phyloP scores from a whole-genome alignment of 2,329 filamentous ascomycete species.

The Phyllosticta paracitricarpa region DNA sequence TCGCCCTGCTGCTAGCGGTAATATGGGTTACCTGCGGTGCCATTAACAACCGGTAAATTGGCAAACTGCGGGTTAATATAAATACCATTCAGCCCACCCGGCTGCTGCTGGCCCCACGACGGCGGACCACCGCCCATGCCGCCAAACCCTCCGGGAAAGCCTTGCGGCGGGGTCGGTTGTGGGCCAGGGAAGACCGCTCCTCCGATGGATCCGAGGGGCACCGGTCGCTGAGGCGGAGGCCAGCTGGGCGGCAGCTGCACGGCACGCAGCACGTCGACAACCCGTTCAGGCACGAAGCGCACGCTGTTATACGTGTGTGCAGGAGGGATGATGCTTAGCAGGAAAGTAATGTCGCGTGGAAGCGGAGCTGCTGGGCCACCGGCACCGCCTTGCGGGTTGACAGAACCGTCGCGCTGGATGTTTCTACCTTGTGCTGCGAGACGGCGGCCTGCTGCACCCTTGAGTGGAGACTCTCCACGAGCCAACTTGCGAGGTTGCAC shows the following conservation, averaged over 20 bases:
- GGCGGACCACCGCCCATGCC: not conserved
- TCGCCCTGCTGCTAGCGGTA: not conserved
- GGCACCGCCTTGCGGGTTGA: slow-evolving; percentile 15
- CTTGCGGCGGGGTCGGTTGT: not conserved
- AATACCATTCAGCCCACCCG: not conserved
- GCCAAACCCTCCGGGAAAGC: not conserved
- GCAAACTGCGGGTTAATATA: not conserved
- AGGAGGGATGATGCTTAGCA: slow-evolving; percentile 63
- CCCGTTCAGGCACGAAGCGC: slow-evolving; percentile 57
- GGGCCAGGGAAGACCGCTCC: not conserved
- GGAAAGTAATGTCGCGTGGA: slow-evolving; percentile 49
- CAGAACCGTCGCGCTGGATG: slow-evolving; percentile 15
- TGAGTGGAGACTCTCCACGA: slow-evolving; percentile 85
- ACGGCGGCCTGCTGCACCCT: slow-evolving; percentile 77
- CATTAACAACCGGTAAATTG: not conserved
- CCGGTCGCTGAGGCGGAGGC: slow-evolving; percentile 3
- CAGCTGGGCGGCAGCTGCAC: slow-evolving; percentile 41
- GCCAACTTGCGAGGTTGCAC: slow-evolving; percentile 65
- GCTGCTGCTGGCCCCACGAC: not conserved
- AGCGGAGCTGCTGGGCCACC: slow-evolving; percentile 46
- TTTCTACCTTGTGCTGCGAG: slow-evolving; percentile 56
- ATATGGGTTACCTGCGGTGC: not conserved
- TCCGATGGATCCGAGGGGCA: not conserved
- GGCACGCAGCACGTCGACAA: slow-evolving; percentile 64
- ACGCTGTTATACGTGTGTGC: slow-evolving; percentile 62